Evolutionary conservation across 352 stramenopile genomes (phyloP).

Genomic region (Globisporangium alternatum): DNA sequence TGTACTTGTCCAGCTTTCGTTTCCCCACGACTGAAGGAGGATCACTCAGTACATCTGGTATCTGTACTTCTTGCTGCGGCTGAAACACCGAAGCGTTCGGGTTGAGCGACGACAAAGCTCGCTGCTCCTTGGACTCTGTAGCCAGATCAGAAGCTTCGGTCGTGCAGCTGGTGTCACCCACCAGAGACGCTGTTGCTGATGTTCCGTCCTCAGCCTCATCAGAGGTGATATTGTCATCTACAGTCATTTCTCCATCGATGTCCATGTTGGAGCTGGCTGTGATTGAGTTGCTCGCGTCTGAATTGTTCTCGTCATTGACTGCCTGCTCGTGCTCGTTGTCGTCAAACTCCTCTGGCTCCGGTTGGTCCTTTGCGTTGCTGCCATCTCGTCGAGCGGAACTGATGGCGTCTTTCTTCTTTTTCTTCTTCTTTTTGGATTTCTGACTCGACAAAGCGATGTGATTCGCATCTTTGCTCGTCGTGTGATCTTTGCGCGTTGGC

Average conservation of each 20-base stretch:
- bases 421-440: constrained; percentile 37
- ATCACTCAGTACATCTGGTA: neutral
- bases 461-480: neutral
- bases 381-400: neutral
- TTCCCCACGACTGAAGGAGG: constrained; percentile 33
- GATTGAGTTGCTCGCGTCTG: neutral
- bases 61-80: constrained; percentile 23
- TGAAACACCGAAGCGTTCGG: constrained; percentile 59
- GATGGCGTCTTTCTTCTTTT: constrained; percentile 34
- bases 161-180: neutral
- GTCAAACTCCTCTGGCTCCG: constrained; percentile 21
- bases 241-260: neutral
- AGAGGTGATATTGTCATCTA: neutral
- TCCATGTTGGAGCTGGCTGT: neutral
- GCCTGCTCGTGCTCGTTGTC: neutral
- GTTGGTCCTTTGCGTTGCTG: constrained; percentile 3
- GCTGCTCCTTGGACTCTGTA: neutral
- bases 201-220: neutral
- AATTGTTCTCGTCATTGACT: neutral
- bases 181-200: neutral
- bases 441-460: neutral
- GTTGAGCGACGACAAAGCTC: constrained; percentile 37
- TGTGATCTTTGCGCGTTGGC: constrained; percentile 1
- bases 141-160: neutral
- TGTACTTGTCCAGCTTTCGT: constrained; percentile 70